Evolutionary conservation across 352 stramenopile genomes (phyloP), one percentile per base, ranked within the genome.

Genomic region (Phytophthora sojae): DNA sequence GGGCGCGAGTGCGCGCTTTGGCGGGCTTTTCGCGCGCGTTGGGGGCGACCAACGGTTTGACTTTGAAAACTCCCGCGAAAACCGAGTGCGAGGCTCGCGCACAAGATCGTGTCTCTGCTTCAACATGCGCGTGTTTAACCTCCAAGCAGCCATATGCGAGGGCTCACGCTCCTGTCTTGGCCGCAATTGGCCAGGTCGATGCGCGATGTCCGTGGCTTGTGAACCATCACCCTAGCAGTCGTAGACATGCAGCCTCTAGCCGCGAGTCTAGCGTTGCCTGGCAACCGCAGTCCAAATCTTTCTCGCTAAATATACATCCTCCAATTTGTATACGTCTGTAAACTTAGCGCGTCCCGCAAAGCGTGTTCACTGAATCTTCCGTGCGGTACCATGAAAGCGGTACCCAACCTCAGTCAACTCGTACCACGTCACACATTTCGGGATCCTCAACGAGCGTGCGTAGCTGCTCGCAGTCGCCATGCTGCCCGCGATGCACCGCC

Each of bases 401-500:
- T 59, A 64, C 54, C 12, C 12, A 9, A 26, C 15, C 32, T 57
- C 29, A 8, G 8, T 30, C 29, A 44, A 12, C 62, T 25, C 57
- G 39, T 53, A 67, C 6, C 65, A 64, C 58, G 52, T 73, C 67
- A 66, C 61, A 70, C 9, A 70, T 66, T 69, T 39, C 4, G 12
- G 2, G 19, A 52, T 52, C 45, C 19, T 23, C 21, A 52, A 57
- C 32, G 11, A 15, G 6, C 15, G 15, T 23, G 8, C 26, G 19
- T 15, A 52, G 45, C 47, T 54, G 49, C 12, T 52, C 50, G 9
- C n/a, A n/a, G n/a, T 19, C 54, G 53, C 3, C 19, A 86, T 86
- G 79, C 37, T 86, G 44, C 79, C 79, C 21, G 59, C 51, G 6
- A 88, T 83, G 77, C 77, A 82, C 59, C 64, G 71, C 35, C 65